Evolutionary conservation across 768 basidiomycete species (phyloP).

Genomic region (Lactarius hengduanensis): DNA sequence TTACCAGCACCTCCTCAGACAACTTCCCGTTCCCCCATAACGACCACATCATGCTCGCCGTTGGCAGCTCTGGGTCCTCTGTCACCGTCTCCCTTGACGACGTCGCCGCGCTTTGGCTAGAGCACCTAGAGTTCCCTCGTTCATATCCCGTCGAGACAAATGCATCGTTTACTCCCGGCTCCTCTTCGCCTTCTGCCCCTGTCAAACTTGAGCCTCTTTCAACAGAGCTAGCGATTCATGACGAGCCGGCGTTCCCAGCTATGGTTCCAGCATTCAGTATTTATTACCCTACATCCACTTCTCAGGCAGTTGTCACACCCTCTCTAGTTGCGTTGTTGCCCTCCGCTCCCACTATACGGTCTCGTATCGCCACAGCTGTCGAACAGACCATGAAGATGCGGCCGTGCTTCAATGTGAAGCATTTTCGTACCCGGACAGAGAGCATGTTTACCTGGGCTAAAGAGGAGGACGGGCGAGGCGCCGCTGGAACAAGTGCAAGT

Average conservation of each 20-base stretch:
- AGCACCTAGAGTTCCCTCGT: conserved; percentile 43
- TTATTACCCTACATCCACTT: conserved; percentile 28
- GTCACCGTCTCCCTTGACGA: conserved; percentile 57
- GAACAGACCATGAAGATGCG: conserved; percentile 47
- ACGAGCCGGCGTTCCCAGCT: conserved; percentile 31
- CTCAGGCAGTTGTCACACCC: conserved; percentile 39
- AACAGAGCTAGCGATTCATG: conserved; percentile 18
- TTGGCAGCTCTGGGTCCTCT: conserved; percentile 43
- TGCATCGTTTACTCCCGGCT: conserved; percentile 17
- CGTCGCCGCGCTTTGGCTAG: conserved; percentile 59
- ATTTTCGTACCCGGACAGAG: conserved; percentile 46
- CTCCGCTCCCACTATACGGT: conserved; percentile 38
- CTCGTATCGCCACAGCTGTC: conserved; percentile 41
- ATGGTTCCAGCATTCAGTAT: conserved; percentile 15
- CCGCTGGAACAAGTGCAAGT: conserved; percentile 6
- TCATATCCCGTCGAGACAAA: conserved; percentile 31
- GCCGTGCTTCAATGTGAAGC: conserved; percentile 50
- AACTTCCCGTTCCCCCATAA: conserved; percentile 34
- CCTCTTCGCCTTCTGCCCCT: conserved; percentile 25
- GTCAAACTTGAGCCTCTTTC: conserved; percentile 26
- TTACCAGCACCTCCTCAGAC: conserved; percentile 20
- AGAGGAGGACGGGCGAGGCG: conserved; percentile 32
- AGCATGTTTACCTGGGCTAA: conserved; percentile 45
- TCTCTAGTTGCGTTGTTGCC: conserved; percentile 44
- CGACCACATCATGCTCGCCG: conserved; percentile 42